A percentile compares a stretch with the other conserved stretches of the same genome.
Conservation (phyloP, 805 yeast genomes). For the Metschnikowia kunwiensis region DNA sequence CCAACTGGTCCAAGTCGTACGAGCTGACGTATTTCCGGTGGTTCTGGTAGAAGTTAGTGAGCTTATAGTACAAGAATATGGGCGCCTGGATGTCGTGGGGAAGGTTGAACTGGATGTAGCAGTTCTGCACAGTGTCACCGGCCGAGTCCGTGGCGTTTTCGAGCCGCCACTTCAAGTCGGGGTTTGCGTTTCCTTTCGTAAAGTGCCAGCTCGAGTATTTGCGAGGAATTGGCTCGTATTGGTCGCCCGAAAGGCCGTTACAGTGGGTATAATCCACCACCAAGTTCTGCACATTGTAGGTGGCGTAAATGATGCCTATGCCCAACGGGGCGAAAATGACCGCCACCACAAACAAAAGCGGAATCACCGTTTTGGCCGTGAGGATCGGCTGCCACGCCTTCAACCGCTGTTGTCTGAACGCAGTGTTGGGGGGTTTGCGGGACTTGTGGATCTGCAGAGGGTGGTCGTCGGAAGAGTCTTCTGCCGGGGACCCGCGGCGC, state of each 20-base stretch:
- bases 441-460: constrained; percentile 25
- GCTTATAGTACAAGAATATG: constrained; percentile 72
- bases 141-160: constrained; percentile 30
- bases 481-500: constrained; percentile 24
- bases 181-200: constrained; percentile 38
- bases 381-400: constrained; percentile 84
- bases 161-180: constrained; percentile 65
- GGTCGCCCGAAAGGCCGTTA: constrained; percentile 34
- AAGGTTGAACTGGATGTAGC: constrained; percentile 68
- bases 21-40: constrained; percentile 92
- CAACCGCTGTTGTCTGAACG: constrained; percentile 71
- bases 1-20: constrained; percentile 74
- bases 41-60: constrained; percentile 90
- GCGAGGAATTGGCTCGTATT: constrained; percentile 53
- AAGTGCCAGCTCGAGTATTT: constrained; percentile 62
- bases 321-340: constrained; percentile 89
- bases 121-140: constrained; percentile 41
- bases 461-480: constrained; percentile 19
- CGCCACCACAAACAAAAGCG: constrained; percentile 70
- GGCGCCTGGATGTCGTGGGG: constrained; percentile 72
- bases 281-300: constrained; percentile 73
- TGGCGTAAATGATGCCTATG: constrained; percentile 73
- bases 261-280: constrained; percentile 77
- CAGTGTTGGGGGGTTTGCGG: constrained; percentile 57
- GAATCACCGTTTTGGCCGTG: constrained; percentile 88